Percentiles rank a stretch among this genome's conserved stretches.
Evolutionary conservation across 2,329 filamentous ascomycete genomes (phyloP).

Genomic region (Xylariaceae sp.): DNA sequence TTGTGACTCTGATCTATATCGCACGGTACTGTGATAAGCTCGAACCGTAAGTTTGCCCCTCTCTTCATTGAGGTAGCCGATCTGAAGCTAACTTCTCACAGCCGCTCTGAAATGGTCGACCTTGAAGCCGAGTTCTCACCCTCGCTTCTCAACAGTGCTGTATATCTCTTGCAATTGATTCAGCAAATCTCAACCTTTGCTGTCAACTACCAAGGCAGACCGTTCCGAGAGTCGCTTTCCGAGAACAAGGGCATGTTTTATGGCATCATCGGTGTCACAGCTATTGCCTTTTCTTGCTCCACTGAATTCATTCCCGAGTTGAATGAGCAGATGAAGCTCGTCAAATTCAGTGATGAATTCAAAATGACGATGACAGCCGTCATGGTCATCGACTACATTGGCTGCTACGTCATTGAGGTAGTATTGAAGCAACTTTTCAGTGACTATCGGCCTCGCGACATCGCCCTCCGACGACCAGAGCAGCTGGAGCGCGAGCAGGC

Average conservation of each 20-base stretch:
- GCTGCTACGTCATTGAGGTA: constrained; percentile 85
- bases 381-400: constrained; percentile 84
- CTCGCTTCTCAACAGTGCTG: constrained; percentile 90
- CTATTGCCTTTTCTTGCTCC: constrained; percentile 87
- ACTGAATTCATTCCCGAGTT: constrained; percentile 94
- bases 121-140: constrained; percentile 93
- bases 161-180: constrained; percentile 95
- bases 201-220: constrained; percentile 98
- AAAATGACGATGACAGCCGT: constrained; percentile 76
- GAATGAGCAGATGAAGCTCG: constrained; percentile 87
- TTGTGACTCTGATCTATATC: constrained; percentile 89
- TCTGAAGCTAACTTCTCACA: constrained; percentile 28
- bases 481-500: constrained; percentile 74
- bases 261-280: constrained; percentile 85
- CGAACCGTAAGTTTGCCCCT: constrained; percentile 65
- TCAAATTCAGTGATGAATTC: constrained; percentile 86
- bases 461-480: constrained; percentile 79
- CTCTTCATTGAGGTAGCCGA: neutral
- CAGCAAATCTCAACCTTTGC: constrained; percentile 99
- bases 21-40: constrained; percentile 81
- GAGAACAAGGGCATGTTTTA: constrained; percentile 99
- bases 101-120: constrained; percentile 62
- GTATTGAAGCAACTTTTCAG: constrained; percentile 80
- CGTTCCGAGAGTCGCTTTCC: constrained; percentile 91
- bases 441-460: constrained; percentile 90